Conservation (phyloP, 495 filamentous ascomycete species). For the Lentithecium fluviatile region DNA sequence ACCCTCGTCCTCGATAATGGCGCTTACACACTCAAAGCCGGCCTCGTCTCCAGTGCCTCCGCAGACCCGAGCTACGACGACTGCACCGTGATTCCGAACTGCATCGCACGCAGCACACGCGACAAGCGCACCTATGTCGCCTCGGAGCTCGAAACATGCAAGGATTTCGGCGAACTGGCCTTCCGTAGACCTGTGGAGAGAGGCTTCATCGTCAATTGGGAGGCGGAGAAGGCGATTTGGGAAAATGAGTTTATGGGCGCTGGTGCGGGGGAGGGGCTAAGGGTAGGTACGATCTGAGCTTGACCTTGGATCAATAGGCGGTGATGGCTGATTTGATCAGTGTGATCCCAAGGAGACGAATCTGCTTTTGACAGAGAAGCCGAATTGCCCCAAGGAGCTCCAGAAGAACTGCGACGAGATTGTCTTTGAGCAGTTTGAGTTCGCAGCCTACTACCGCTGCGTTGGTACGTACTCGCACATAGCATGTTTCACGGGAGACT, state of each 20-base stretch:
- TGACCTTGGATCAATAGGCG: neutral
- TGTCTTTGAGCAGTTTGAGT: constrained; percentile 97
- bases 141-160: constrained; percentile 74
- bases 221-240: constrained; percentile 94
- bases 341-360: constrained; percentile 80
- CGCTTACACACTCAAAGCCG: constrained; percentile 89
- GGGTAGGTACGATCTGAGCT: constrained; percentile 18
- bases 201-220: constrained; percentile 95
- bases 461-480: constrained; percentile 56
- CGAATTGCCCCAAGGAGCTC: constrained; percentile 77
- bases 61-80: constrained; percentile 38
- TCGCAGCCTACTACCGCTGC: constrained; percentile 76
- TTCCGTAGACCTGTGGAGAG: constrained; percentile 93
- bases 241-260: constrained; percentile 83
- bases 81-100: constrained; percentile 80
- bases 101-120: constrained; percentile 71
- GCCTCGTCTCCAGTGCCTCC: constrained; percentile 57
- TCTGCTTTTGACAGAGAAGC: constrained; percentile 81
- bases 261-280: constrained; percentile 56
- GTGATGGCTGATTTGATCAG: constrained; percentile 27
- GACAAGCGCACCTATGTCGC: constrained; percentile 75
- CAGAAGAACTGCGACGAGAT: constrained; percentile 94
- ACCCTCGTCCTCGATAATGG: constrained; percentile 95
- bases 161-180: constrained; percentile 83
- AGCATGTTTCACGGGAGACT: neutral